Conservation (phyloP, 2,329 filamentous ascomycete genomes). For the Colletotrichum zoysiae region DNA sequence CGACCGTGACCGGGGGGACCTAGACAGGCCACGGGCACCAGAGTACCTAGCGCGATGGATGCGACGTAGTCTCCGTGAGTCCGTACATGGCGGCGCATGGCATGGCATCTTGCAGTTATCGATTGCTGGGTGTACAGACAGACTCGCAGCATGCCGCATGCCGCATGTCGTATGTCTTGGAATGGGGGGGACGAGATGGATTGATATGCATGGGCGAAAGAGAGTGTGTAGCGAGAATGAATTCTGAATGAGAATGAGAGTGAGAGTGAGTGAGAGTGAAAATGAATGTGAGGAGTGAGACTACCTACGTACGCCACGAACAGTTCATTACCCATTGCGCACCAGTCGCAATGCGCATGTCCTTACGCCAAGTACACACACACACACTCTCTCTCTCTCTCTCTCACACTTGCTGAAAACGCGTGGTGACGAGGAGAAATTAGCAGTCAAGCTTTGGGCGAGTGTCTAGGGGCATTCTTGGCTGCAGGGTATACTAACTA, state of each 20-base stretch:
- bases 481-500: too few species aligned
- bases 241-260: neutral
- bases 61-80: too few species aligned
- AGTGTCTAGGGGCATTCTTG: neutral
- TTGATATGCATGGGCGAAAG: neutral
- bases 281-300: neutral
- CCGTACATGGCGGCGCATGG: too few species aligned
- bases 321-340: too few species aligned
- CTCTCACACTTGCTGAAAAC: neutral
- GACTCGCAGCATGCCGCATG: too few species aligned
- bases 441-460: neutral
- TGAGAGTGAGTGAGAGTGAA: neutral
- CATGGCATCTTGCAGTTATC: too few species aligned
- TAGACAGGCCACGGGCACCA: neutral
- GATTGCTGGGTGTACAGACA: neutral
- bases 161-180: constrained; percentile 5
- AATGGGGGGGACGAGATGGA: neutral
- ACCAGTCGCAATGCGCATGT: too few species aligned
- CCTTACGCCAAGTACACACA: too few species aligned
- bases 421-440: neutral
- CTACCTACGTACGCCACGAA: too few species aligned
- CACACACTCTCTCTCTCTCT: too few species aligned
- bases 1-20: constrained; percentile 12
- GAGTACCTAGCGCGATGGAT: too few species aligned
- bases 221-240: neutral